Evolutionary conservation across 345 rosid species (phyloP).

Genomic region (Sonneratia caseolaris): DNA sequence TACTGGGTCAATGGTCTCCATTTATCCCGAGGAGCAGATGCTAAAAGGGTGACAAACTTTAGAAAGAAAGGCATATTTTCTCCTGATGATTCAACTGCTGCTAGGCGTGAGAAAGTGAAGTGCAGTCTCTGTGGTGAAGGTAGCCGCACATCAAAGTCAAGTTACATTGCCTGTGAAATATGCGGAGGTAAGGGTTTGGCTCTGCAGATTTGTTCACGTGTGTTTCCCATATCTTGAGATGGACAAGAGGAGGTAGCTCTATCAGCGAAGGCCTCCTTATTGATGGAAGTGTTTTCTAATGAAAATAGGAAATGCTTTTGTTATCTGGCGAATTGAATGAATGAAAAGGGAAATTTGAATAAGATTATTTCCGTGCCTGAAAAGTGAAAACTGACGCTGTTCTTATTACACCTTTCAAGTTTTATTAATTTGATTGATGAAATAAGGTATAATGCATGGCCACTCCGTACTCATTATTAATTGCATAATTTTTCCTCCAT

Average conservation of each 20-base stretch:
- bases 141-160: slow-evolving; percentile 30
- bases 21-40: slow-evolving; percentile 57
- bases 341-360: not conserved
- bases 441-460: not conserved
- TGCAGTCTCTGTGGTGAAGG: slow-evolving; percentile 61
- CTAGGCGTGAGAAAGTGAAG: slow-evolving; percentile 36
- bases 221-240: not conserved
- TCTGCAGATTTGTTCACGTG: not conserved
- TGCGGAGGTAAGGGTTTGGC: slow-evolving; percentile 51
- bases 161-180: slow-evolving; percentile 62
- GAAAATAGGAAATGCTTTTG: not conserved
- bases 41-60: slow-evolving; percentile 55
- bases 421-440: not conserved
- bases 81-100: slow-evolving; percentile 23
- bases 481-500: slow-evolving; percentile 2
- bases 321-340: not conserved
- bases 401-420: not conserved
- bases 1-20: slow-evolving; percentile 87
- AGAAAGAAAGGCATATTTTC: slow-evolving; percentile 28
- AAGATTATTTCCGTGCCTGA: not conserved
- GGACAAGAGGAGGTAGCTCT: not conserved
- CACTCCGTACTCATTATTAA: not conserved
- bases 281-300: not conserved
- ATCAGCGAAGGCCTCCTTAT: not conserved
- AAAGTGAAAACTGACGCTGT: not conserved